phyloP scores from a whole-genome alignment of 2,329 filamentous ascomycete genomes.

The Xylariaceae sp. region DNA sequence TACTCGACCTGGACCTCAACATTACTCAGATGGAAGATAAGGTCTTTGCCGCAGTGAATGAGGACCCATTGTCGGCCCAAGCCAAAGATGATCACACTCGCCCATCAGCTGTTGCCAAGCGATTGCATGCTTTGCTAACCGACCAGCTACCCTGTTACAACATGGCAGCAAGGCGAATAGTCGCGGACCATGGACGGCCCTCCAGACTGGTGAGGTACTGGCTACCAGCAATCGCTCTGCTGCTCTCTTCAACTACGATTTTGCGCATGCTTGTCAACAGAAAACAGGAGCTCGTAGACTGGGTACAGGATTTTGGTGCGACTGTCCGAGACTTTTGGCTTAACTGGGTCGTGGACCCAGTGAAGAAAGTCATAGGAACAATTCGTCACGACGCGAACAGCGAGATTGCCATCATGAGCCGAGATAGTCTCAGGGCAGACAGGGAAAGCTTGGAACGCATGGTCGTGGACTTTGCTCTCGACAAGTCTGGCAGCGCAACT shows the following conservation, averaged over 20 bases:
- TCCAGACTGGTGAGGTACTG: slow-evolving; percentile 76
- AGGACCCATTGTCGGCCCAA: slow-evolving; percentile 53
- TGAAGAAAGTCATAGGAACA: slow-evolving; percentile 76
- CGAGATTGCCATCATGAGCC: slow-evolving; percentile 95
- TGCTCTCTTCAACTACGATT: slow-evolving; percentile 84
- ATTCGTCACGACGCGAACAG: slow-evolving; percentile 90
- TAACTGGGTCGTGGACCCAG: slow-evolving; percentile 91
- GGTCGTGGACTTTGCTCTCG: slow-evolving; percentile 92
- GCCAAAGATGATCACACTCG: slow-evolving; percentile 43
- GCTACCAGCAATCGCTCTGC: slow-evolving; percentile 65
- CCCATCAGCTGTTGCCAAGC: slow-evolving; percentile 58
- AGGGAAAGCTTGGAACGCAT: slow-evolving; percentile 90
- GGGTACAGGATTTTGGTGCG: slow-evolving; percentile 71
- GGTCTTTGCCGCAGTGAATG: slow-evolving; percentile 58
- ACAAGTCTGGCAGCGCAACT: slow-evolving; percentile 57
- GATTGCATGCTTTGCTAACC: slow-evolving; percentile 65
- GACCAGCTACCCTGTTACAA: slow-evolving; percentile 64
- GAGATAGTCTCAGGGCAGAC: slow-evolving; percentile 83
- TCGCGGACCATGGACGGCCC: slow-evolving; percentile 67
- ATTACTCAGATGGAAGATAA: slow-evolving; percentile 60
- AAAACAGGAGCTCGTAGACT: slow-evolving; percentile 69
- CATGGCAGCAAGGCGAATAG: slow-evolving; percentile 48
- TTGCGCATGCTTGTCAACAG: slow-evolving; percentile 70
- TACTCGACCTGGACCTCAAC: slow-evolving; percentile 58
- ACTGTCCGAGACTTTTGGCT: slow-evolving; percentile 87